phyloP scores from a whole-genome alignment of 345 rosid species.

The Dimocarpus longan region DNA sequence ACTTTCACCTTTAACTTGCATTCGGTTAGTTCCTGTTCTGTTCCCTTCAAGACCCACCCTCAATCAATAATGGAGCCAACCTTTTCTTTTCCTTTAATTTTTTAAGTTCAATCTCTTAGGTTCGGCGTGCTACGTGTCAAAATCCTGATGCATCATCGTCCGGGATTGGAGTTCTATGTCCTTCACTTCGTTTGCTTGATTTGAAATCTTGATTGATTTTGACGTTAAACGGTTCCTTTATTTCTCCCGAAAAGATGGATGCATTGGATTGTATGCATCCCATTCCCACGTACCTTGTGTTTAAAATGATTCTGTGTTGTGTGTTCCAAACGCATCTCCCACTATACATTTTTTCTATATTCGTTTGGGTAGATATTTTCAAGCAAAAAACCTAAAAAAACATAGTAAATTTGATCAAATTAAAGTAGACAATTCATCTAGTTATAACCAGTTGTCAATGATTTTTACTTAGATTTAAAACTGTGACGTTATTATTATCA shows the following conservation, averaged over 20 bases:
- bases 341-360: too few species aligned
- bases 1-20: slow-evolving; percentile 4
- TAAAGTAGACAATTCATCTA: too few species aligned
- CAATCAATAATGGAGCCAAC: not conserved
- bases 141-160: not conserved
- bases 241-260: not conserved
- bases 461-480: too few species aligned
- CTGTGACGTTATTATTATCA: too few species aligned
- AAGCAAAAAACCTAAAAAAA: too few species aligned
- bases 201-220: slow-evolving; percentile 7
- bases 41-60: slow-evolving; percentile 16
- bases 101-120: not conserved
- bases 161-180: not conserved
- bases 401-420: too few species aligned
- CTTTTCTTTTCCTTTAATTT: not conserved
- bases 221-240: slow-evolving; percentile 16
- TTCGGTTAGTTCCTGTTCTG: not conserved
- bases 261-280: not conserved
- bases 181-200: slow-evolving; percentile 6
- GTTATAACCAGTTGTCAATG: too few species aligned
- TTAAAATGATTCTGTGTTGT: too few species aligned
- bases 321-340: too few species aligned
- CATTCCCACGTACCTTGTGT: too few species aligned
- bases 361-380: too few species aligned
- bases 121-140: slow-evolving; percentile 12